Base-by-base conservation (phyloP, 345 rosid genomes). In the Clarkia xantiana region DNA sequence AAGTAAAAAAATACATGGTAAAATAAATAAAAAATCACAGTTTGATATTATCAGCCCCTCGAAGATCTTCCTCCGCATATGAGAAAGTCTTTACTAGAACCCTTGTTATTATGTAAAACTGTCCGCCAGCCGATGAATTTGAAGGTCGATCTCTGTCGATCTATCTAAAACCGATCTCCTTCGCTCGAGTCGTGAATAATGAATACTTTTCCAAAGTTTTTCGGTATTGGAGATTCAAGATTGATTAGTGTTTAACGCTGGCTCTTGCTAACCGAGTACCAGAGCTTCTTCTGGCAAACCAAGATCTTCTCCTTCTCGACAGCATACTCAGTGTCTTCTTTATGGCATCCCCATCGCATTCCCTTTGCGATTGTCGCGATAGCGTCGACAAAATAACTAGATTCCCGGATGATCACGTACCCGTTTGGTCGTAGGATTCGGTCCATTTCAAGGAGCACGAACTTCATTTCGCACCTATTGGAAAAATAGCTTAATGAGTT, bases 211-310 rank as follows among this genome's bases (percentile, higher is more conserved):
- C 19, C 36, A 14, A 34, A 9, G n/a, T 20, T 49, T 10, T 38
- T 14, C 39, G 53, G 15, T 25, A 12, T n/a, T 49, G 18, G 39
- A 29, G 53, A 25, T 39, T 15, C 10, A 15, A 41, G 6, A 20
- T 47, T 39, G 41, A 48, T 41, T 9, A 6, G 23, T 15, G 18
- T n/a, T 42, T 14, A 12, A 6, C 41, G 16, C 2, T 7, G 68
- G 51, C 59, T 71, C 62, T 61, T 53, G 58, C 52, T 68, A 14
- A 93, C 73, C 20, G 70, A 67, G 60, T 76, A 75, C 93, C 96
- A 91, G 15, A 91, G 87, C 45, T 81, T 84, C 67, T 91, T 91
- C 76, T 86, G 93, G 79, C 98, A 91, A 57, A 86, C 47, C 71
- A 91, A 58, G 39, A 91, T 12, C 72, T 76, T 84, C 76, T 84